These are phyloP conservation scores for Magnusiomyces sp. DNA, from an alignment of 1,139 yeast species.

Conservation along the genomic window DNA sequence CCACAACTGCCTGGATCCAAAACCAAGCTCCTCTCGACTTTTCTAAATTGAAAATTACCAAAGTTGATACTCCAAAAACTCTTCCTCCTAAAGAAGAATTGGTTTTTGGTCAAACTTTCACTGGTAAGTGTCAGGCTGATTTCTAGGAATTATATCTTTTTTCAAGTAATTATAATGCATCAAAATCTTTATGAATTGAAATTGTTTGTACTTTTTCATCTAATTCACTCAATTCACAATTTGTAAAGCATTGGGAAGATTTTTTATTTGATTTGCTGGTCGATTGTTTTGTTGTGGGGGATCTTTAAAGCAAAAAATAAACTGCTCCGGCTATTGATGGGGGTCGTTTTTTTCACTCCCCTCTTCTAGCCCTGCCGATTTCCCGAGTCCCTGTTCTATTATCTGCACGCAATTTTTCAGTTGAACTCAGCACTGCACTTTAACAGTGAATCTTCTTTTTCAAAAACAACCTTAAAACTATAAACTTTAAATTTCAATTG, in stretches of 20 bases:
- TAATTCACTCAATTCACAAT: background rate
- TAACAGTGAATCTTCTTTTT: background rate
- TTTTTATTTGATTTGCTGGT: too few species aligned
- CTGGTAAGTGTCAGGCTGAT: conserved; percentile 27
- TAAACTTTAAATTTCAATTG: background rate
- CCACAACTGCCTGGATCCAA: background rate
- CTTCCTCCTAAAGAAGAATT: conserved; percentile 67
- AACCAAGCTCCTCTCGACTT: conserved; percentile 43
- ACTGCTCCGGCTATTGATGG: too few species aligned
- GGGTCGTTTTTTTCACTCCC: too few species aligned
- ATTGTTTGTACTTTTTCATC: background rate
- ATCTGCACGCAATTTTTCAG: background rate
- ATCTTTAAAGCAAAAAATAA: too few species aligned
- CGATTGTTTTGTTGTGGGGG: too few species aligned
- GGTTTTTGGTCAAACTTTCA: conserved; percentile 79
- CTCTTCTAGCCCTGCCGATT: background rate
- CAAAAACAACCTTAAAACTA: background rate
- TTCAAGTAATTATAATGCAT: too few species aligned
- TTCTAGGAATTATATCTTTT: background rate
- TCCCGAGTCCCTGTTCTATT: background rate
- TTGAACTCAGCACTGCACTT: background rate
- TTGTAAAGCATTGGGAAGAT: too few species aligned
- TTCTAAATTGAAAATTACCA: conserved; percentile 51
- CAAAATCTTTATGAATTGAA: background rate
- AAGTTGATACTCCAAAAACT: conserved; percentile 51